phyloP scores from a whole-genome alignment of 2,329 filamentous ascomycete genomes.

The Pseudovirgaria hyperparasitica region DNA sequence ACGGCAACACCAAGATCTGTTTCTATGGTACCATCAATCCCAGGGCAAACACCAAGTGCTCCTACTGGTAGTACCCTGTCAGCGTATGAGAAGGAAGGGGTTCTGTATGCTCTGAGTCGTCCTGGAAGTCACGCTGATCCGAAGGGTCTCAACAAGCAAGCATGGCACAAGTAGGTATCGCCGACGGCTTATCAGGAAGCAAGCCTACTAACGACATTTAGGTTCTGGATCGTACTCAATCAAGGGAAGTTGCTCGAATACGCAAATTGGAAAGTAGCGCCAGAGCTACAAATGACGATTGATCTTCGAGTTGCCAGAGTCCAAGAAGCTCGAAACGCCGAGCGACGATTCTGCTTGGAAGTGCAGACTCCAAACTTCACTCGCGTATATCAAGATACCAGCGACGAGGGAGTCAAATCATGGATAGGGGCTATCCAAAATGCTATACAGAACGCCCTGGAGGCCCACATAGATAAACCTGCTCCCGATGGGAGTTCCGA shows the following conservation, averaged over 20 bases:
- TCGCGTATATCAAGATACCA: conserved; percentile 92
- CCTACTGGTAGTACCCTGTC: conserved; percentile 22
- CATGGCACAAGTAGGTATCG: conserved; percentile 84
- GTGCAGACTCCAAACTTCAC: conserved; percentile 96
- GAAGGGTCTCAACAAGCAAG: conserved; percentile 88
- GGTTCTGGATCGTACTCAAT: conserved; percentile 97
- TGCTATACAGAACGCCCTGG: conserved; percentile 87
- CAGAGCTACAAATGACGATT: conserved; percentile 96
- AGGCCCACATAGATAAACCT: too few species aligned
- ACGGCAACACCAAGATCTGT: conserved; percentile 9
- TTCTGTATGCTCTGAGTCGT: conserved; percentile 87
- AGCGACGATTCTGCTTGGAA: conserved; percentile 93
- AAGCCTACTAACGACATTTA: conserved; percentile 28
- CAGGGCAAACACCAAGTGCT: conserved; percentile 17
- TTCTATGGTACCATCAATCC: conserved; percentile 12
- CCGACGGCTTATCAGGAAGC: neutral
- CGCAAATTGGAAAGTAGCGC: conserved; percentile 96
- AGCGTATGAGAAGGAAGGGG: conserved; percentile 77
- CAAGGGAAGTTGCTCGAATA: conserved; percentile 96
- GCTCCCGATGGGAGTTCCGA: too few species aligned
- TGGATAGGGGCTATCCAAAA: conserved; percentile 98
- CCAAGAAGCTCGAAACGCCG: conserved; percentile 84
- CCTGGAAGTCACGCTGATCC: conserved; percentile 93
- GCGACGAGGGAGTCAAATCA: conserved; percentile 93
- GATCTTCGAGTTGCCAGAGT: conserved; percentile 95